Evolutionary conservation across 352 stramenopile genomes (phyloP).

Genomic region (Pythium sp.): DNA sequence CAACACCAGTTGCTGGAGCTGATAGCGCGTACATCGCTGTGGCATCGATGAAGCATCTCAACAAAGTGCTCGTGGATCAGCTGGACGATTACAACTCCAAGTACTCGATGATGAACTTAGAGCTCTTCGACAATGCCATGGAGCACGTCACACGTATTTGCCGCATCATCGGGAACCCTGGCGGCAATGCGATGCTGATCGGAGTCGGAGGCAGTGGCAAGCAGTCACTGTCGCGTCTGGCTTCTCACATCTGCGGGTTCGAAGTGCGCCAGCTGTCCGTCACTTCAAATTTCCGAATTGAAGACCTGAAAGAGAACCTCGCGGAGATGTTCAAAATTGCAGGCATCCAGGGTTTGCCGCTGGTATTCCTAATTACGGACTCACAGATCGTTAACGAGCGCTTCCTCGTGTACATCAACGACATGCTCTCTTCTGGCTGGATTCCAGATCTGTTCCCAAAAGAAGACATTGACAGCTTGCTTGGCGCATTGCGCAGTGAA

Average conservation of each 20-base stretch:
- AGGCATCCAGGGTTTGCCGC: conserved; percentile 91
- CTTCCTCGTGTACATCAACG: conserved; percentile 99
- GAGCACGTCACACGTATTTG: conserved; percentile 96
- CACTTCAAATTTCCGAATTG: conserved; percentile 95
- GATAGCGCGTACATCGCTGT: conserved; percentile 79
- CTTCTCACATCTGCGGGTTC: conserved; percentile 96
- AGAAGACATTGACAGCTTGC: conserved; percentile 94
- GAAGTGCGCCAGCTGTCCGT: conserved; percentile 95
- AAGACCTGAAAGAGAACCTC: conserved; percentile 97
- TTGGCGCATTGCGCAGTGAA: conserved; percentile 91
- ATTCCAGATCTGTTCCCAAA: conserved; percentile 97
- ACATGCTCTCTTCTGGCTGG: conserved; percentile 95
- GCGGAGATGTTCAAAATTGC: conserved; percentile 95
- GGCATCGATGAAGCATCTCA: conserved; percentile 78
- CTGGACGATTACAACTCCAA: conserved; percentile 97
- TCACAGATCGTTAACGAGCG: conserved; percentile 98
- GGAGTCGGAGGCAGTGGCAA: conserved; percentile 96
- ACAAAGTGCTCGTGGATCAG: conserved; percentile 91
- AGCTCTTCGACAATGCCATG: conserved; percentile 98
- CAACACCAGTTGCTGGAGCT: conserved; percentile 56
- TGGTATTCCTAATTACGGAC: conserved; percentile 98
- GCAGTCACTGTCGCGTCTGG: conserved; percentile 94
- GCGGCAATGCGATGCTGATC: conserved; percentile 97
- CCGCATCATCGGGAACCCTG: conserved; percentile 95
- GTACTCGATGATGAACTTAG: conserved; percentile 98